Percentiles rank a stretch among this genome's conserved stretches.
Conservation (phyloP, 768 basidiomycete species). For the Kwoniella botswanensis region DNA sequence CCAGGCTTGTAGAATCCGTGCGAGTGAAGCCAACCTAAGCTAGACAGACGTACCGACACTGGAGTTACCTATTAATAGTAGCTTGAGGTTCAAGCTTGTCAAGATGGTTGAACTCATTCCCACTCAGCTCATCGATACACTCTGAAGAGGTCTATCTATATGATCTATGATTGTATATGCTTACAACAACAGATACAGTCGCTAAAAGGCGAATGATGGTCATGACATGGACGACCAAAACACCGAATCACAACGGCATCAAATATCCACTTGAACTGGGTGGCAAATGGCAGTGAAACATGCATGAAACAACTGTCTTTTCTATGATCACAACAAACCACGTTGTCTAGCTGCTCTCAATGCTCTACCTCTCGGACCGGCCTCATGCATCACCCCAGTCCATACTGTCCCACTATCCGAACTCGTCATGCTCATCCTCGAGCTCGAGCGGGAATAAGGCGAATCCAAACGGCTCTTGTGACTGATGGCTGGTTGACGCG, state of each 20-base stretch:
- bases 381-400: constrained; percentile 13
- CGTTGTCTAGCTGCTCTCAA: constrained; percentile 28
- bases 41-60: constrained; percentile 73
- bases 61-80: constrained; percentile 59
- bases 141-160: neutral
- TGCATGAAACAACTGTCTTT: neutral
- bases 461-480: constrained; percentile 12
- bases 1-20: neutral
- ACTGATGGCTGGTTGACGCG: constrained; percentile 14
- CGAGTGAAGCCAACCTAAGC: neutral
- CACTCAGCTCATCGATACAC: neutral
- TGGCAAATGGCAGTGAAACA: constrained; percentile 1
- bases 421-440: constrained; percentile 14
- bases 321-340: constrained; percentile 22
- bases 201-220: neutral
- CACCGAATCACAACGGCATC: neutral
- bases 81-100: constrained; percentile 44
- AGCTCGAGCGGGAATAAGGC: constrained; percentile 9
- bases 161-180: neutral
- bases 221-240: neutral
- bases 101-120: constrained; percentile 19
- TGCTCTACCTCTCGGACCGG: constrained; percentile 32
- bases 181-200: neutral
- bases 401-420: neutral
- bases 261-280: neutral